A percentile compares a stretch with the other conserved stretches of the same genome.
phyloP scores from a whole-genome alignment of 108 stramenopile species.

The Skeletonema costatum region DNA sequence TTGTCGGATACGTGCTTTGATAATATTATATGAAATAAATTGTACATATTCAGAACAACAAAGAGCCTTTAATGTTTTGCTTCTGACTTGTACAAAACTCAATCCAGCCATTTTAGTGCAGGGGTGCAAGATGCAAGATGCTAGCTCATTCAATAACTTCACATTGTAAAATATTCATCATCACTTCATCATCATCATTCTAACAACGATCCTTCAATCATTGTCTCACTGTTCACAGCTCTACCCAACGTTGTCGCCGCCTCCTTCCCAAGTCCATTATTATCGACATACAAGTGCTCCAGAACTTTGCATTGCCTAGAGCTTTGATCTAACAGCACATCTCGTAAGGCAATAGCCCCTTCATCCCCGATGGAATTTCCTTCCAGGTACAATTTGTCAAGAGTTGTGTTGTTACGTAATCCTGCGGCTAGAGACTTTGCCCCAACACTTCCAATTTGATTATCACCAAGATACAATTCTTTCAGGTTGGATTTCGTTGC shows the following conservation, averaged over 20 bases:
- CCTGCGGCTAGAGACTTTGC: constrained; percentile 27
- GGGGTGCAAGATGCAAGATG: no score
- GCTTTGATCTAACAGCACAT: constrained; percentile 5
- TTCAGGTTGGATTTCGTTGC: background rate
- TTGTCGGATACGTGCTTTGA: no score
- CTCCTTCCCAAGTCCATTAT: constrained; percentile 51
- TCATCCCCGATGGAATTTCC: constrained; percentile 44
- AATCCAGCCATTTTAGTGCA: no score
- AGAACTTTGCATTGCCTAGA: constrained; percentile 8
- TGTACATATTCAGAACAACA: no score
- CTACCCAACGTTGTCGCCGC: constrained; percentile 37
- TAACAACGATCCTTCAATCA: background rate
- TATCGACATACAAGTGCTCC: constrained; percentile 41
- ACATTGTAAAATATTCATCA: no score
- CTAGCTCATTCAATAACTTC: no score
- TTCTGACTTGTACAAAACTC: no score
- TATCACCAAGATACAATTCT: constrained; percentile 23
- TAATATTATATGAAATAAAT: no score
- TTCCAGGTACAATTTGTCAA: constrained; percentile 44
- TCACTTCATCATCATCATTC: background rate
- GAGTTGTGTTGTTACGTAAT: constrained; percentile 12
- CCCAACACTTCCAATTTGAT: constrained; percentile 37
- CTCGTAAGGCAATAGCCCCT: constrained; percentile 36
- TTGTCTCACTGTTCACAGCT: constrained; percentile 21
- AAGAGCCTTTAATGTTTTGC: no score